Percentiles rank a stretch among this genome's conserved stretches.
phyloP scores from a whole-genome alignment of 768 basidiomycete species.

The Crassisporium funariophilum region DNA sequence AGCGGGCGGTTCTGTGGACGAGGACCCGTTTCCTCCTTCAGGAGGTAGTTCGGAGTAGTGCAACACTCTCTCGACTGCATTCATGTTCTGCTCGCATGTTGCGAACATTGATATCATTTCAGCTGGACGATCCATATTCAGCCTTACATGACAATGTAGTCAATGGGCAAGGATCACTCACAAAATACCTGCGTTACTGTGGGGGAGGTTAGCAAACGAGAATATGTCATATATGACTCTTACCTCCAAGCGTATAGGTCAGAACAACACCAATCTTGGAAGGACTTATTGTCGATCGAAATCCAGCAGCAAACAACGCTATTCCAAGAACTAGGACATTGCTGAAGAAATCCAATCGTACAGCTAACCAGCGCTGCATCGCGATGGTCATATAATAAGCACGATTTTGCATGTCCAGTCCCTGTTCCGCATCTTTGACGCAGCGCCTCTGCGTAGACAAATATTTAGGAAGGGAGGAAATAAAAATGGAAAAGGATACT shows the following conservation, averaged over 20 bases:
- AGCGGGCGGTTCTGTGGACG: conserved; percentile 42
- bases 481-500: background rate
- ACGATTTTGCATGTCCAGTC: conserved; percentile 60
- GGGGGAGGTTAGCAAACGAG: conserved; percentile 1
- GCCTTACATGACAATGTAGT: background rate
- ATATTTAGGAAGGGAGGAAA: background rate
- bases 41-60: conserved; percentile 64
- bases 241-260: conserved; percentile 55
- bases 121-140: conserved; percentile 31
- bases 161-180: conserved; percentile 27
- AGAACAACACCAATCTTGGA: conserved; percentile 65
- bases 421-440: conserved; percentile 49
- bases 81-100: conserved; percentile 70
- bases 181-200: conserved; percentile 57
- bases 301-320: conserved; percentile 66
- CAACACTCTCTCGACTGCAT: conserved; percentile 70
- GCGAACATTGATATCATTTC: conserved; percentile 60
- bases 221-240: conserved; percentile 16
- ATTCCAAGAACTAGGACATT: conserved; percentile 73
- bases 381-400: conserved; percentile 67
- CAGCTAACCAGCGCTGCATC: conserved; percentile 65
- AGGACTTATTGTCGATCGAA: conserved; percentile 55
- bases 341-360: conserved; percentile 67
- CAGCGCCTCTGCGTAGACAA: conserved; percentile 50
- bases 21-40: conserved; percentile 54